Percentiles rank a stretch among this genome's conserved stretches.
Conservation (phyloP, 2,329 filamentous ascomycete species). For the Sporothrix inflata region DNA sequence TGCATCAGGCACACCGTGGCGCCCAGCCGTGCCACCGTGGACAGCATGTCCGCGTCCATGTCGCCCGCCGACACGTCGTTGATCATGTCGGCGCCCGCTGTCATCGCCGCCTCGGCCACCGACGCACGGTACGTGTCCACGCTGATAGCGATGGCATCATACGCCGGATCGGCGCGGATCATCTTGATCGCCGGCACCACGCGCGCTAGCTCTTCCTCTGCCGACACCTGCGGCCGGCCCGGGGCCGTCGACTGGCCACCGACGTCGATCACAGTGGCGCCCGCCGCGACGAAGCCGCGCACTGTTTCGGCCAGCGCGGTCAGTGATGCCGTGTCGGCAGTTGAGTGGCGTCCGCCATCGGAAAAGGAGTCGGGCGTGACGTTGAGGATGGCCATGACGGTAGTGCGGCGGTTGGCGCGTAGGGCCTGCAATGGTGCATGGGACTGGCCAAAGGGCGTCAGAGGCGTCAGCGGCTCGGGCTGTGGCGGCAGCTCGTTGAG, state of each 20-base stretch:
- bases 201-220: constrained; percentile 74
- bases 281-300: constrained; percentile 63
- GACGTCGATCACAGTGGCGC: constrained; percentile 85
- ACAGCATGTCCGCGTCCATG: constrained; percentile 79
- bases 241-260: constrained; percentile 94
- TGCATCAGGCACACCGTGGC: constrained; percentile 87
- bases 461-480: constrained; percentile 57
- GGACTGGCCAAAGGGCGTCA: constrained; percentile 57
- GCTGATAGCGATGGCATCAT: constrained; percentile 66
- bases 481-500: constrained; percentile 60
- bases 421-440: constrained; percentile 62
- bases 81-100: constrained; percentile 84
- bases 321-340: constrained; percentile 46
- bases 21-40: constrained; percentile 74
- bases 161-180: constrained; percentile 57
- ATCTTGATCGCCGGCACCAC: constrained; percentile 77
- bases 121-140: constrained; percentile 89
- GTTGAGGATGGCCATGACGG: constrained; percentile 93
- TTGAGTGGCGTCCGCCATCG: constrained; percentile 72
- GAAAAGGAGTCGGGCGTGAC: constrained; percentile 97
- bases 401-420: constrained; percentile 64
- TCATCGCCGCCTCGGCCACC: constrained; percentile 76
- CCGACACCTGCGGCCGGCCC: constrained; percentile 67
- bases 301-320: constrained; percentile 61
- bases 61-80: constrained; percentile 89